Evolutionary conservation across 768 basidiomycete genomes (phyloP).

Genomic region (Psilocybe cyanescens): DNA sequence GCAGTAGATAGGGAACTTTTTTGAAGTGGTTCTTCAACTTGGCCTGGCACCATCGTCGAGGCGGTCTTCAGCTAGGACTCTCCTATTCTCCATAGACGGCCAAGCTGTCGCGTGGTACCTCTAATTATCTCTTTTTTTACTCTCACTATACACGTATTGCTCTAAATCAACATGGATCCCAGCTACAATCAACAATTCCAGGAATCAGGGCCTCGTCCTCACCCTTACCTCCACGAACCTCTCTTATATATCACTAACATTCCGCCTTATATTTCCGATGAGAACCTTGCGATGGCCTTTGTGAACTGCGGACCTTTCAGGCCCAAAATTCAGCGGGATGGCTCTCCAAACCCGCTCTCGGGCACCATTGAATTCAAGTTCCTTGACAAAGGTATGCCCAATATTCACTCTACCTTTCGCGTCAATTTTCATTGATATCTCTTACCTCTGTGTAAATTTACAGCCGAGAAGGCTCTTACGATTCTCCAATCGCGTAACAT

Average conservation of each 20-base stretch:
- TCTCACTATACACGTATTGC: slow-evolving; percentile 17
- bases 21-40: slow-evolving; percentile 12
- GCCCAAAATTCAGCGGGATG: slow-evolving; percentile 74
- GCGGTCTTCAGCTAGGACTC: slow-evolving; percentile 26
- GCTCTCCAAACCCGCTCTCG: slow-evolving; percentile 49
- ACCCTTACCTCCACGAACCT: slow-evolving; percentile 87
- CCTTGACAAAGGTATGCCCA: slow-evolving; percentile 68
- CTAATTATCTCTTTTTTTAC: slow-evolving; percentile 14
- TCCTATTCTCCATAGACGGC: slow-evolving; percentile 7
- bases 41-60: slow-evolving; percentile 31
- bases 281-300: slow-evolving; percentile 76
- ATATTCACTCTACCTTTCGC: not conserved
- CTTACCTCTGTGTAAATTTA: slow-evolving; percentile 13
- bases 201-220: slow-evolving; percentile 51
- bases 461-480: slow-evolving; percentile 89
- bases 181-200: slow-evolving; percentile 40
- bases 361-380: slow-evolving; percentile 87
- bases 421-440: slow-evolving; percentile 8
- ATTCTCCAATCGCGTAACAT: slow-evolving; percentile 80
- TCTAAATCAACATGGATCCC: slow-evolving; percentile 47
- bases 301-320: slow-evolving; percentile 80
- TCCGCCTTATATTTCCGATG: slow-evolving; percentile 74
- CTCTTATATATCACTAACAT: slow-evolving; percentile 81
- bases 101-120: slow-evolving; percentile 4
- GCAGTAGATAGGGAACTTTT: slow-evolving; percentile 22